Evolutionary conservation across 1,284 basidiomycete species (phyloP).

Genomic region (Cryptococcus sp.): DNA sequence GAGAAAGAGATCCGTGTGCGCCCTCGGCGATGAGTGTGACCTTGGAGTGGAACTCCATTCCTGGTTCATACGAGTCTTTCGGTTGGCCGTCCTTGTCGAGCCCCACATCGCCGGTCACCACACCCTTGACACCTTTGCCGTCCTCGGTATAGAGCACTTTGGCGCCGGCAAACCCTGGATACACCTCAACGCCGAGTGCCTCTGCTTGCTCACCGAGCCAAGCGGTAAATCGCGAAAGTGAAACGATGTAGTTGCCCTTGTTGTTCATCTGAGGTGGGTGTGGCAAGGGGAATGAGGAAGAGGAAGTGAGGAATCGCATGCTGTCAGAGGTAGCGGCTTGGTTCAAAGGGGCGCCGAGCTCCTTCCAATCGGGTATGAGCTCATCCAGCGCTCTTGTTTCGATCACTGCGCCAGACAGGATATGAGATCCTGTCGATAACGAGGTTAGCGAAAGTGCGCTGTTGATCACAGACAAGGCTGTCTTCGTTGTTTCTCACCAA

Average conservation of each 20-base stretch:
- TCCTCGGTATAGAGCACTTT: constrained; percentile 72
- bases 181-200: constrained; percentile 90
- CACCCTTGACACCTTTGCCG: constrained; percentile 72
- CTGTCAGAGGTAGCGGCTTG: constrained; percentile 76
- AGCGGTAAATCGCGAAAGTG: constrained; percentile 81
- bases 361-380: constrained; percentile 84
- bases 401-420: constrained; percentile 92
- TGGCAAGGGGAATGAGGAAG: constrained; percentile 76
- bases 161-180: constrained; percentile 94
- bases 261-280: constrained; percentile 98
- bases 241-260: constrained; percentile 90
- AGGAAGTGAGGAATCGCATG: constrained; percentile 85
- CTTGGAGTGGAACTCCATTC: constrained; percentile 94
- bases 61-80: constrained; percentile 91
- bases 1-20: constrained; percentile 88
- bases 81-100: constrained; percentile 75
- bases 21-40: constrained; percentile 96
- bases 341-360: constrained; percentile 63
- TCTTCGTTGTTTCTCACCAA: constrained; percentile 62
- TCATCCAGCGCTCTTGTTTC: constrained; percentile 91
- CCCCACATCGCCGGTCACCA: constrained; percentile 93
- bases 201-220: constrained; percentile 87
- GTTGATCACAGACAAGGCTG: background rate
- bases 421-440: constrained; percentile 73
- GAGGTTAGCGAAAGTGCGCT: background rate